Conservation (phyloP, 306 rosid genomes). For the Corylus americana region DNA sequence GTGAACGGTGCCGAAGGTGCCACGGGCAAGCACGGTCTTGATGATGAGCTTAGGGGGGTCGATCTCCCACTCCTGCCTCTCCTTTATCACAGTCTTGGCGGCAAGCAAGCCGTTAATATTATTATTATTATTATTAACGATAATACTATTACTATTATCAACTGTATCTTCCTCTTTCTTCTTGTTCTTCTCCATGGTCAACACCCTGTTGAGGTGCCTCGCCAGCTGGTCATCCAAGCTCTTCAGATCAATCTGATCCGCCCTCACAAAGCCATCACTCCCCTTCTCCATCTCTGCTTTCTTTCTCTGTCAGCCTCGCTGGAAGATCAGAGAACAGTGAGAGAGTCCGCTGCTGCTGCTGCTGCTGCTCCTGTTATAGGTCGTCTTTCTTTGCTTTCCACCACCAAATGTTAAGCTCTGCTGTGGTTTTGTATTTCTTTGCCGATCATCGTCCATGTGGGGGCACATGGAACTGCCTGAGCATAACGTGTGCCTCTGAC, state of each 20-base stretch:
- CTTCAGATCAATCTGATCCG: constrained; percentile 99
- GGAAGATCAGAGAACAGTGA: not conserved
- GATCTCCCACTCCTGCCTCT: constrained; percentile 90
- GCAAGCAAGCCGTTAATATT: not conserved
- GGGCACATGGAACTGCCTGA: constrained; percentile 94
- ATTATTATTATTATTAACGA: constrained; percentile 15
- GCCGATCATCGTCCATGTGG: constrained; percentile 62
- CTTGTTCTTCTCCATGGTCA: constrained; percentile 78
- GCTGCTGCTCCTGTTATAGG: not conserved
- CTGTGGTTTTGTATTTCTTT: constrained; percentile 12
- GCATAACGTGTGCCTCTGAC: constrained; percentile 86
- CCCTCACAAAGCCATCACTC: constrained; percentile 88
- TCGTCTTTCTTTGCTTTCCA: constrained; percentile 23
- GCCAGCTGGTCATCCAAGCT: constrained; percentile 95
- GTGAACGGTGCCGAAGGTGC: constrained; percentile 90
- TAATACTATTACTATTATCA: not conserved
- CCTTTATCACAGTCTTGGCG: constrained; percentile 36
- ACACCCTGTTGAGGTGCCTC: constrained; percentile 74
- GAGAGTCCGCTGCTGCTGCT: not conserved
- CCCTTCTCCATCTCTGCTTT: constrained; percentile 62
- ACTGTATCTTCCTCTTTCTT: constrained; percentile 41
- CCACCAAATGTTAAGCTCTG: constrained; percentile 19
- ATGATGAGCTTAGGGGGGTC: constrained; percentile 84
- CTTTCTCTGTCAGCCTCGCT: not conserved
- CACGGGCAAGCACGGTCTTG: constrained; percentile 83